phyloP scores from a whole-genome alignment of 352 stramenopile genomes.

The Pythium guiyangense region DNA sequence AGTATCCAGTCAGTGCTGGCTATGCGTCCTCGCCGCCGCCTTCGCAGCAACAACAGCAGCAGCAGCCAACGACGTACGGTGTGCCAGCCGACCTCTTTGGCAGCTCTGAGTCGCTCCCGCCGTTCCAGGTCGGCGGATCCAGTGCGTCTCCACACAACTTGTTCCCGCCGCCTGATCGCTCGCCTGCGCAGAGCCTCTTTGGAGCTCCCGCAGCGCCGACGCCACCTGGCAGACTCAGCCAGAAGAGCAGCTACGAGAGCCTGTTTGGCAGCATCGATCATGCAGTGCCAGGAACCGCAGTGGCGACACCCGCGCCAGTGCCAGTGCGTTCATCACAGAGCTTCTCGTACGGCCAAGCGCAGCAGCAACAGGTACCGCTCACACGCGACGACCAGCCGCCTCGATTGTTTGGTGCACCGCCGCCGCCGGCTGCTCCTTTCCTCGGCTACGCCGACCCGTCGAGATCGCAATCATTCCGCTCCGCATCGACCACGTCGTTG shows the following conservation, averaged over 20 bases:
- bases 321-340: constrained; percentile 32
- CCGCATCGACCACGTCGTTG: neutral
- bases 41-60: constrained; percentile 7
- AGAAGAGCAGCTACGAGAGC: constrained; percentile 32
- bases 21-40: constrained; percentile 1
- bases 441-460: constrained; percentile 50
- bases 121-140: constrained; percentile 24
- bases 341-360: constrained; percentile 36
- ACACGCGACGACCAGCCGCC: constrained; percentile 8
- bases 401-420: constrained; percentile 14
- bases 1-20: neutral
- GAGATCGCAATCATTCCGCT: constrained; percentile 41
- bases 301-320: constrained; percentile 8
- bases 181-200: constrained; percentile 34
- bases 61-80: too few species aligned
- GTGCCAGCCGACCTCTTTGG: constrained; percentile 16
- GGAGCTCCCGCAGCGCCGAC: constrained; percentile 24
- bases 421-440: constrained; percentile 64
- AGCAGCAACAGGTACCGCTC: constrained; percentile 8
- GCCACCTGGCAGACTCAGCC: constrained; percentile 18
- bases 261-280: constrained; percentile 35
- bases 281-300: constrained; percentile 2
- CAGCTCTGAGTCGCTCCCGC: constrained; percentile 7
- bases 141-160: constrained; percentile 17
- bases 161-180: constrained; percentile 21